phyloP scores from a whole-genome alignment of 2,329 filamentous ascomycete species.

The Monilinia aucupariae region DNA sequence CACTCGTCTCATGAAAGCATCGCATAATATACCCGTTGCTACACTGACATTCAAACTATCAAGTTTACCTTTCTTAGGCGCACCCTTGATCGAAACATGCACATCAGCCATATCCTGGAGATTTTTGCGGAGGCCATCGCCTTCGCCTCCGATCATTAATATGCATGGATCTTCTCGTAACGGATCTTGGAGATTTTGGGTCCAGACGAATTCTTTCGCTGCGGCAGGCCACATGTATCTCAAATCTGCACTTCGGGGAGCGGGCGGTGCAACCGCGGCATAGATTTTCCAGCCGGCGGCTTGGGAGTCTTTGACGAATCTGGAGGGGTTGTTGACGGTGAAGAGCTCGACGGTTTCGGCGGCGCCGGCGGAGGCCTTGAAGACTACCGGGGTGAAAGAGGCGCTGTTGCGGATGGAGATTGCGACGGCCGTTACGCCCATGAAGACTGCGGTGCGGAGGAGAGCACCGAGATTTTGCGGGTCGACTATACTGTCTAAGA shows the following conservation, averaged over 20 bases:
- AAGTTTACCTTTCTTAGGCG: conserved; percentile 48
- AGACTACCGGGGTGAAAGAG: conserved; percentile 65
- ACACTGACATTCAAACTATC: conserved; percentile 95
- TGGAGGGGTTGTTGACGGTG: conserved; percentile 57
- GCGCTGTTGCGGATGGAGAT: conserved; percentile 71
- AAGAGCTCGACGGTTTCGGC: conserved; percentile 75
- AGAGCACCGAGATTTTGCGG: conserved; percentile 89
- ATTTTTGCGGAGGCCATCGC: conserved; percentile 61
- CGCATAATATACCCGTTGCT: conserved; percentile 70
- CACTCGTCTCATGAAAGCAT: conserved; percentile 52
- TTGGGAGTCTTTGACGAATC: conserved; percentile 65
- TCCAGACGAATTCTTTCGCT: conserved; percentile 36
- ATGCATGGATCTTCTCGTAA: conserved; percentile 61
- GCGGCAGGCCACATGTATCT: conserved; percentile 2
- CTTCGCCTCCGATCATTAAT: conserved; percentile 78
- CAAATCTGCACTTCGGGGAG: conserved; percentile 32
- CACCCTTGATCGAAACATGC: conserved; percentile 57
- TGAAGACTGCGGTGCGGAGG: conserved; percentile 79
- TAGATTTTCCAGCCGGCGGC: conserved; percentile 76
- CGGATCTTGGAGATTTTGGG: conserved; percentile 50
- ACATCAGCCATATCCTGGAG: conserved; percentile 62
- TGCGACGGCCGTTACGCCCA: conserved; percentile 80
- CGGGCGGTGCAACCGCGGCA: conserved; percentile 58
- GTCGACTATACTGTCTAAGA: conserved; percentile 74
- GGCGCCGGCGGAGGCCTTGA: conserved; percentile 86